Evolutionary conservation across 495 filamentous ascomycete genomes (phyloP).

Genomic region (Jackrogersella minutella): DNA sequence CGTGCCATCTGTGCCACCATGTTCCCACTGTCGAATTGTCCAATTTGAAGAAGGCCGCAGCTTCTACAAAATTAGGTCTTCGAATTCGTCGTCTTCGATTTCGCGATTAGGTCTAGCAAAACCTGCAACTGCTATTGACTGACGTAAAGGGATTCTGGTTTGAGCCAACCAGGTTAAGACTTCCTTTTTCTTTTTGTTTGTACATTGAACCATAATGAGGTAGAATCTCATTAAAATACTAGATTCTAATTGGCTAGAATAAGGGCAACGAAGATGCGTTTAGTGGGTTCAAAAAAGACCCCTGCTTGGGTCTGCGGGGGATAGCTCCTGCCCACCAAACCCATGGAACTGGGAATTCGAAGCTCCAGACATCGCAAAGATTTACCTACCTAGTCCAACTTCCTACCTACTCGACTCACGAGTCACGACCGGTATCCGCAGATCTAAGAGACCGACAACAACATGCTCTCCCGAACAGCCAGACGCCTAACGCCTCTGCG

Average conservation of each 20-base stretch:
- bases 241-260: too few relatives aligned
- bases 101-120: neutral
- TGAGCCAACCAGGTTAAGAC: neutral
- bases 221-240: too few relatives aligned
- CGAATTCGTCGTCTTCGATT: neutral
- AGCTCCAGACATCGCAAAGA: neutral
- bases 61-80: neutral
- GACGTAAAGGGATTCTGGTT: neutral
- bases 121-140: neutral
- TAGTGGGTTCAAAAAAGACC: too few relatives aligned
- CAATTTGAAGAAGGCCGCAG: neutral
- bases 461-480: conserved; percentile 28
- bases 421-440: neutral
- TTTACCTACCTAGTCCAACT: too few relatives aligned
- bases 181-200: too few relatives aligned
- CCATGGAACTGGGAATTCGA: neutral
- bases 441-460: neutral
- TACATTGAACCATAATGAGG: too few relatives aligned
- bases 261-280: too few relatives aligned
- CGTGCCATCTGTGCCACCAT: too few relatives aligned
- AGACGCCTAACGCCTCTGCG: conserved; percentile 23
- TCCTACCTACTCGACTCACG: neutral
- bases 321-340: too few relatives aligned
- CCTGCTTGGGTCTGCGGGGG: too few relatives aligned
- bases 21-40: conserved; percentile 46